Conservation (phyloP, 495 filamentous ascomycete genomes). For the Aspergillus bridgeri region DNA sequence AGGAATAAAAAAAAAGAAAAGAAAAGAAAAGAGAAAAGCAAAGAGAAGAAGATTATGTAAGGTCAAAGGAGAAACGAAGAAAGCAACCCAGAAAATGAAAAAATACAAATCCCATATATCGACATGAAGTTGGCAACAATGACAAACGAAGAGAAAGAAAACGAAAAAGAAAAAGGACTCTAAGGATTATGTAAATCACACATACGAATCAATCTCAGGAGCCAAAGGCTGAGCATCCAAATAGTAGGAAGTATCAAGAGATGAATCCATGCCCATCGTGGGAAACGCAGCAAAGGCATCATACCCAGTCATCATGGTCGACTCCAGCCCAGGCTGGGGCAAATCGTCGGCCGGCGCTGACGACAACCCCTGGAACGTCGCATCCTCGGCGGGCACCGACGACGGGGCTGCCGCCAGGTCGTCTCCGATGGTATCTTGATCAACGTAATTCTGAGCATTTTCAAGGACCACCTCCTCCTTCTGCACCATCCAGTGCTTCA, state of each 20-base stretch:
- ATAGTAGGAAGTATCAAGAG: constrained; percentile 36
- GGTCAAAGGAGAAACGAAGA: neutral
- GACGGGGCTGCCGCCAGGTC: constrained; percentile 15
- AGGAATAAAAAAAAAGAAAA: constrained; percentile 15
- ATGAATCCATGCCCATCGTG: constrained; percentile 23
- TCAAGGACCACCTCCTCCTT: constrained; percentile 49
- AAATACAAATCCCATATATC: constrained; percentile 6
- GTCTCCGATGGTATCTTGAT: constrained; percentile 19
- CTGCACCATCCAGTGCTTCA: constrained; percentile 82
- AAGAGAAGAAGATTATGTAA: neutral
- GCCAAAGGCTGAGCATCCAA: constrained; percentile 30
- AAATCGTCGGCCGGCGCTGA: constrained; percentile 11
- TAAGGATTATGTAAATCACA: constrained; percentile 15
- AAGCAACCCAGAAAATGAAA: constrained; percentile 1
- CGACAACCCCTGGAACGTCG: constrained; percentile 10
- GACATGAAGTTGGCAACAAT: constrained; percentile 3
- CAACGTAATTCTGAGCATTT: constrained; percentile 20
- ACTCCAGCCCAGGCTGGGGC: constrained; percentile 24
- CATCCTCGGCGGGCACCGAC: constrained; percentile 13
- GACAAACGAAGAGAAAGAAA: neutral
- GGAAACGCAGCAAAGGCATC: constrained; percentile 24
- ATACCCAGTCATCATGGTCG: constrained; percentile 29
- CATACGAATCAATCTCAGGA: constrained; percentile 37
- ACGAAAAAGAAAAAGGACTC: constrained; percentile 10
- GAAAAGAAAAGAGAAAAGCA: constrained; percentile 6